A percentile compares a stretch with the other conserved stretches of the same genome.
Evolutionary conservation across 2,329 filamentous ascomycete species (phyloP).

Genomic region (Aspergillus pseudonomiae): DNA sequence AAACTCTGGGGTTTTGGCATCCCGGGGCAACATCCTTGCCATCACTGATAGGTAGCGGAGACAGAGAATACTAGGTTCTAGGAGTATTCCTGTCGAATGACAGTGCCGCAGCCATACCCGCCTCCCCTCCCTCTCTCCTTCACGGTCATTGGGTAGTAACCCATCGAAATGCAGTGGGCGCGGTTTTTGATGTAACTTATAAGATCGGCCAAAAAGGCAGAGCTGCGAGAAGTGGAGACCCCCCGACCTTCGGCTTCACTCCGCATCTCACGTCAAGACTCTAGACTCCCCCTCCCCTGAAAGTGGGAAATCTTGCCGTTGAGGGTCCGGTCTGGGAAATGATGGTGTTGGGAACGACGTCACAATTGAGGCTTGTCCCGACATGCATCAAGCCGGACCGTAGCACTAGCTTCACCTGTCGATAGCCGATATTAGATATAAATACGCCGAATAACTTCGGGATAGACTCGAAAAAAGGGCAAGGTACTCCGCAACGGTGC

Average conservation of each 20-base stretch:
- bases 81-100: background rate
- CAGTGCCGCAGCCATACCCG: background rate
- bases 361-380: background rate
- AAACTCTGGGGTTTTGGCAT: background rate
- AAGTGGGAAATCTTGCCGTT: background rate
- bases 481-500: slow-evolving; percentile 1
- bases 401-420: background rate
- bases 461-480: background rate
- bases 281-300: background rate
- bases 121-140: too few species aligned
- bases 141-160: background rate
- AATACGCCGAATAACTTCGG: background rate
- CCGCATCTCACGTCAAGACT: background rate
- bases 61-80: background rate
- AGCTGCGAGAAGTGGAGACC: background rate
- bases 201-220: background rate
- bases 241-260: background rate
- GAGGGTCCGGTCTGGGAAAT: background rate
- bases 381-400: background rate
- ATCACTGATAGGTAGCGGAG: background rate
- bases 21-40: background rate
- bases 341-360: background rate
- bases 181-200: background rate
- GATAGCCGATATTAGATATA: slow-evolving; percentile 2
- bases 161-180: background rate